These are phyloP conservation scores for Echeveria elegans DNA, from an alignment of 164 flowering plant genomes.

Conservation along the genomic window DNA sequence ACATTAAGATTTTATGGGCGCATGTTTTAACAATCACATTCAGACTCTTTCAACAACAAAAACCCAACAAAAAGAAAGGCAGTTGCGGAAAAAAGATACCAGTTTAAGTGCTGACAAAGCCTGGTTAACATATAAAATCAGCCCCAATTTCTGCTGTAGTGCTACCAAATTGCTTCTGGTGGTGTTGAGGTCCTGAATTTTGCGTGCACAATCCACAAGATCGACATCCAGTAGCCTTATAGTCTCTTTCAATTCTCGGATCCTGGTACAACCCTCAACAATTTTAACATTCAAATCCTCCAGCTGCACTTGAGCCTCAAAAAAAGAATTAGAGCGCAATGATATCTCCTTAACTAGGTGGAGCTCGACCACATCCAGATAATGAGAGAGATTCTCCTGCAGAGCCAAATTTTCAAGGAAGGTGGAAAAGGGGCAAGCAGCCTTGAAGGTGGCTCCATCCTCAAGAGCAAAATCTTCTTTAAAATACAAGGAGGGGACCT, in stretches of 20 bases:
- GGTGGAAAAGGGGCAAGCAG: constrained; percentile 73
- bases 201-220: constrained; percentile 73
- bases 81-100: constrained; percentile 28
- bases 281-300: constrained; percentile 74
- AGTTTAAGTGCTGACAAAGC: constrained; percentile 81
- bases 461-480: constrained; percentile 87
- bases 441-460: constrained; percentile 77
- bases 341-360: constrained; percentile 98
- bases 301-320: constrained; percentile 93
- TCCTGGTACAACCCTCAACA: constrained; percentile 69
- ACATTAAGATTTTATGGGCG: neutral
- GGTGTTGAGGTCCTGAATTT: constrained; percentile 57
- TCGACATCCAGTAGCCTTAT: constrained; percentile 65
- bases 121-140: constrained; percentile 77
- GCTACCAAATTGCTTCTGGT: constrained; percentile 53
- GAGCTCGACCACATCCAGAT: constrained; percentile 85
- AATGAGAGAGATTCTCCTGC: constrained; percentile 89
- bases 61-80: neutral
- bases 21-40: neutral
- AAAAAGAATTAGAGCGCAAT: constrained; percentile 77
- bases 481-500: constrained; percentile 86
- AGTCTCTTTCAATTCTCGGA: constrained; percentile 72
- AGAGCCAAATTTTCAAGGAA: constrained; percentile 45
- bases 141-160: constrained; percentile 65
- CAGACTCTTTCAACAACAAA: neutral